phyloP scores from a whole-genome alignment of 2,329 filamentous ascomycete genomes.

The Paradendryphiella salina region DNA sequence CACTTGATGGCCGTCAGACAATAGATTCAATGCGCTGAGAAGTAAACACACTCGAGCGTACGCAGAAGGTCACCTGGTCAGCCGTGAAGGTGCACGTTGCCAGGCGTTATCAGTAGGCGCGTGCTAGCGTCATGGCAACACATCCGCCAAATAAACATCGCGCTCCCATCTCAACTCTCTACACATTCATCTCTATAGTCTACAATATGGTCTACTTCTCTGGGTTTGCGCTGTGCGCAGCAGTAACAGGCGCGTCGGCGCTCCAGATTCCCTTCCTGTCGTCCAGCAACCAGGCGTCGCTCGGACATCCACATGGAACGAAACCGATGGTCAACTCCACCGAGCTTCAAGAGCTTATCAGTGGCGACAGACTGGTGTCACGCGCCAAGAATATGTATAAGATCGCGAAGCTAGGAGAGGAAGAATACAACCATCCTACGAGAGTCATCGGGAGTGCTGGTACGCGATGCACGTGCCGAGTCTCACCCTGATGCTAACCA shows the following conservation, averaged over 20 bases:
- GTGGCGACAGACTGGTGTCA: conserved; percentile 36
- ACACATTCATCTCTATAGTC: conserved; percentile 5
- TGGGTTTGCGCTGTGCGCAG: conserved; percentile 36
- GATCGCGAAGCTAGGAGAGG: conserved; percentile 49
- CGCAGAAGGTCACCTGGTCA: conserved; percentile 2
- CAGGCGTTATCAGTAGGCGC: conserved; percentile 30
- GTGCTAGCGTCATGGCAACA: conserved; percentile 34
- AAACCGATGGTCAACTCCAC: conserved; percentile 43
- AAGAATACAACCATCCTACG: conserved; percentile 51
- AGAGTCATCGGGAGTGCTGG: conserved; percentile 45
- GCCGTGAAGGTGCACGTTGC: conserved; percentile 22
- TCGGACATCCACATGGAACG: conserved; percentile 27
- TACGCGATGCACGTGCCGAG: conserved; percentile 28
- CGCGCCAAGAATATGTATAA: conserved; percentile 46
- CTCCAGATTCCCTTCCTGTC: conserved; percentile 40
- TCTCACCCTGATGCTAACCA: conserved; percentile 11
- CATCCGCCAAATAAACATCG: conserved; percentile 22
- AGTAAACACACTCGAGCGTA: background rate
- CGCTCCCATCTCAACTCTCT: conserved; percentile 15
- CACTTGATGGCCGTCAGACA: background rate
- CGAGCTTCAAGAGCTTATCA: conserved; percentile 44
- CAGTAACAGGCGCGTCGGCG: conserved; percentile 30
- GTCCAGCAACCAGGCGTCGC: conserved; percentile 26
- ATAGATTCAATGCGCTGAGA: background rate
- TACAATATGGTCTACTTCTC: conserved; percentile 35